These are phyloP conservation scores for Ogataea trehaloabstinens DNA, from an alignment of 805 yeast species.

Conservation along the genomic window DNA sequence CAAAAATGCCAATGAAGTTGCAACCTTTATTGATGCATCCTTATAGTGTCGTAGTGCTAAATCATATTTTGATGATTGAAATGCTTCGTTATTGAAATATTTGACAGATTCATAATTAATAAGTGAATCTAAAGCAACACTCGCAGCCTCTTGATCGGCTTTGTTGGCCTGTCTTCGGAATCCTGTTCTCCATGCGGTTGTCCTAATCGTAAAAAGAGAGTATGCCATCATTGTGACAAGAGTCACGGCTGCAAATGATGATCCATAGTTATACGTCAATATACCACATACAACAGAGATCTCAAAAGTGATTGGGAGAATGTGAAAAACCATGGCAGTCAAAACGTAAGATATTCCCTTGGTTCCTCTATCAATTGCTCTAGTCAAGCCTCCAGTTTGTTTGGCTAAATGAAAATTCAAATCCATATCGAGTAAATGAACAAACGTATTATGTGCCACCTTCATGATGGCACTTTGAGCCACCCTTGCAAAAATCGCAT, in stretches of 20 bases:
- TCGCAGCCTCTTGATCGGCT: slow-evolving; percentile 95
- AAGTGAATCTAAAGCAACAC: slow-evolving; percentile 89
- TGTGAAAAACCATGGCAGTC: slow-evolving; percentile 97
- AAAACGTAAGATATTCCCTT: slow-evolving; percentile 93
- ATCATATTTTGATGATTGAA: slow-evolving; percentile 79
- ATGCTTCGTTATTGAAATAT: slow-evolving; percentile 86
- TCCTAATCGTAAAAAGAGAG: slow-evolving; percentile 79
- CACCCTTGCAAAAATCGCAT: slow-evolving; percentile 93
- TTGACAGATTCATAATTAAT: slow-evolving; percentile 94
- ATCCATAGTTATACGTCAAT: slow-evolving; percentile 88
- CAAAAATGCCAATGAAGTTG: slow-evolving; percentile 75
- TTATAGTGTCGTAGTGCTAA: slow-evolving; percentile 71
- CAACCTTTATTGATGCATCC: slow-evolving; percentile 72
- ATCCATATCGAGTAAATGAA: slow-evolving; percentile 79
- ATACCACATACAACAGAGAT: slow-evolving; percentile 92
- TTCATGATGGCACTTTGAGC: slow-evolving; percentile 91
- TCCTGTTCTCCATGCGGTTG: slow-evolving; percentile 95
- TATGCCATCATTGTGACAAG: slow-evolving; percentile 85
- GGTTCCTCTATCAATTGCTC: slow-evolving; percentile 97
- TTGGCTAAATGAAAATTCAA: slow-evolving; percentile 83
- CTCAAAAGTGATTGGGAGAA: slow-evolving; percentile 88
- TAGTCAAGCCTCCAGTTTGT: slow-evolving; percentile 93
- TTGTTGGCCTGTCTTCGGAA: slow-evolving; percentile 86
- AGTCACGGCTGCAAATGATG: slow-evolving; percentile 85
- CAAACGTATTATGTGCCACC: slow-evolving; percentile 85